A percentile compares a stretch with the other conserved stretches of the same genome.
phyloP scores from a whole-genome alignment of 1,284 basidiomycete genomes.

The Vanrija humicola region DNA sequence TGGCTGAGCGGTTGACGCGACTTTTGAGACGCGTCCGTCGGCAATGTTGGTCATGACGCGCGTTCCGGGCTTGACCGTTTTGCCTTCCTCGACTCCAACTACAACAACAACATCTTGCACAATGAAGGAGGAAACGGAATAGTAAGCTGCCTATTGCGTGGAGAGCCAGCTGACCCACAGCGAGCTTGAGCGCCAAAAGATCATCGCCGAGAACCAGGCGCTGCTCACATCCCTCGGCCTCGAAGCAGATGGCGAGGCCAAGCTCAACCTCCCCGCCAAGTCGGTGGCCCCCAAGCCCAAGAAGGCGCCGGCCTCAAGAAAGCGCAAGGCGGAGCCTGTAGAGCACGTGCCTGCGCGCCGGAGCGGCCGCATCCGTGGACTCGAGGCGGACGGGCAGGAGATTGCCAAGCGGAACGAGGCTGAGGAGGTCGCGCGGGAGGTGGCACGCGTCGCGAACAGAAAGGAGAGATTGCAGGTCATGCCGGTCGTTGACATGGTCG shows the following conservation, averaged over 20 bases:
- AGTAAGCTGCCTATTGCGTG: neutral
- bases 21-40: neutral
- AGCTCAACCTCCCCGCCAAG: constrained; percentile 16
- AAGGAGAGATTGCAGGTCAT: constrained; percentile 36
- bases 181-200: constrained; percentile 47
- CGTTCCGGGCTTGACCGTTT: too few relatives aligned
- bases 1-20: neutral
- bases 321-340: constrained; percentile 1
- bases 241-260: constrained; percentile 29
- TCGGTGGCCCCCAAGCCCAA: constrained; percentile 4
- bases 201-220: constrained; percentile 47
- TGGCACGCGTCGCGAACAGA: constrained; percentile 28
- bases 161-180: constrained; percentile 16
- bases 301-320: constrained; percentile 7
- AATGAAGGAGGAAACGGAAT: neutral
- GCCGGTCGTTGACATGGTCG: constrained; percentile 34
- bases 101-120: neutral
- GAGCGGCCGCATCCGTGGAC: constrained; percentile 34
- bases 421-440: constrained; percentile 36
- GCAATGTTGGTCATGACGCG: neutral
- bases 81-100: neutral
- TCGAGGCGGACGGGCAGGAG: constrained; percentile 38
- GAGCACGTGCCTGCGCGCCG: constrained; percentile 37
- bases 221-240: constrained; percentile 49
- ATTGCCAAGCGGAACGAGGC: constrained; percentile 25